Evolutionary conservation across 129 eudicot genomes (phyloP).

Genomic region (Tagetes erecta): DNA sequence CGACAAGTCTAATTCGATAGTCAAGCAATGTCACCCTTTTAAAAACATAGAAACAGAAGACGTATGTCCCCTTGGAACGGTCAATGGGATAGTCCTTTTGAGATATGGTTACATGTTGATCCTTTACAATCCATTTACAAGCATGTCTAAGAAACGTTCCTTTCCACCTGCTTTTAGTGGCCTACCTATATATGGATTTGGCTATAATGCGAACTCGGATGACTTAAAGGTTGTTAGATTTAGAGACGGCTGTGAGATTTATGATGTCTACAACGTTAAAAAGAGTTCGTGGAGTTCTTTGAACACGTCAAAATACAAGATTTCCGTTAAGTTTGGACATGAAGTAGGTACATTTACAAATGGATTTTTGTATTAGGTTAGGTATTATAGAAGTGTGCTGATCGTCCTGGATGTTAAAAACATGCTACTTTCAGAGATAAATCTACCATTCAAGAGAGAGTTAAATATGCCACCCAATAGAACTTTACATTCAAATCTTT

Average conservation of each 20-base stretch:
- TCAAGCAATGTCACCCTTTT: not conserved
- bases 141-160: not conserved
- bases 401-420: slow-evolving; percentile 1
- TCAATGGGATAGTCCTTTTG: slow-evolving; percentile 21
- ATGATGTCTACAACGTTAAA: slow-evolving; percentile 6
- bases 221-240: slow-evolving; percentile 19
- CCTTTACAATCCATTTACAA: slow-evolving; percentile 17
- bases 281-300: not conserved
- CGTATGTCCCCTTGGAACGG: not conserved
- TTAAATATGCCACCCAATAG: too few species aligned
- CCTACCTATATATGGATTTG: slow-evolving; percentile 4
- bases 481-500: not conserved
- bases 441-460: not conserved
- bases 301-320: not conserved
- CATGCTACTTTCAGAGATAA: slow-evolving; percentile 11
- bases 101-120: not conserved
- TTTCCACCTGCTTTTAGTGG: not conserved
- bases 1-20: not conserved
- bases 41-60: not conserved
- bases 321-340: not conserved
- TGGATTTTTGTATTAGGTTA: slow-evolving; percentile 24
- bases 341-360: slow-evolving; percentile 11
- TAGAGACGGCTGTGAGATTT: not conserved
- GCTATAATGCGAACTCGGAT: slow-evolving; percentile 6
- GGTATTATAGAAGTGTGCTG: not conserved